Conservation (phyloP, 2,329 filamentous ascomycete genomes). For the Colletotrichum lupini region DNA sequence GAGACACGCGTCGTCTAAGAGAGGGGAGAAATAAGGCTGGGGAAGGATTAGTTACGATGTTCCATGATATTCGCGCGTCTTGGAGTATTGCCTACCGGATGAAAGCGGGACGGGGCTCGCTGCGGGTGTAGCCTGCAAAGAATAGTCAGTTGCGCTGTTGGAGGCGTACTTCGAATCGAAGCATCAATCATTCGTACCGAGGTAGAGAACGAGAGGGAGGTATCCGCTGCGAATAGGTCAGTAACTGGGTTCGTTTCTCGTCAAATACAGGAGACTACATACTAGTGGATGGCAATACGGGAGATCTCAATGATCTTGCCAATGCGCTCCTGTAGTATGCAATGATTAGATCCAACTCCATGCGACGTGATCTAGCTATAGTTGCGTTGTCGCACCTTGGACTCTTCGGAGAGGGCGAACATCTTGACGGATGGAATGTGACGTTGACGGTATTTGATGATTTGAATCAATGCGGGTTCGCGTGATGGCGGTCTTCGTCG, state of each 20-base stretch:
- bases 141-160: conserved; percentile 40
- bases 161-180: background rate
- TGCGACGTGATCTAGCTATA: background rate
- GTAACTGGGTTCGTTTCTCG: conserved; percentile 31
- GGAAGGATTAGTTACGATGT: conserved; percentile 37
- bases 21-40: conserved; percentile 72
- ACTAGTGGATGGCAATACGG: conserved; percentile 96
- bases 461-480: background rate
- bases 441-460: background rate
- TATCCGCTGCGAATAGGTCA: conserved; percentile 78
- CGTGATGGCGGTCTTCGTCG: background rate
- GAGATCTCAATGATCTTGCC: conserved; percentile 95
- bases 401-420: conserved; percentile 89
- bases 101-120: conserved; percentile 85
- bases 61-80: too few species aligned
- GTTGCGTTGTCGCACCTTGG: conserved; percentile 74
- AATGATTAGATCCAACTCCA: conserved; percentile 16
- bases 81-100: conserved; percentile 59
- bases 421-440: conserved; percentile 51
- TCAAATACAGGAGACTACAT: conserved; percentile 48
- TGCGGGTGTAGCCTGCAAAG: conserved; percentile 85
- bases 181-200: conserved; percentile 69
- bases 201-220: conserved; percentile 94
- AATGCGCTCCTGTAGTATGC: conserved; percentile 84
- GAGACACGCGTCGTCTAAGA: conserved; percentile 53